These are phyloP conservation scores for Papiliotrema terrestris DNA, from an alignment of 1,284 basidiomycete genomes.

Conservation along the genomic window DNA sequence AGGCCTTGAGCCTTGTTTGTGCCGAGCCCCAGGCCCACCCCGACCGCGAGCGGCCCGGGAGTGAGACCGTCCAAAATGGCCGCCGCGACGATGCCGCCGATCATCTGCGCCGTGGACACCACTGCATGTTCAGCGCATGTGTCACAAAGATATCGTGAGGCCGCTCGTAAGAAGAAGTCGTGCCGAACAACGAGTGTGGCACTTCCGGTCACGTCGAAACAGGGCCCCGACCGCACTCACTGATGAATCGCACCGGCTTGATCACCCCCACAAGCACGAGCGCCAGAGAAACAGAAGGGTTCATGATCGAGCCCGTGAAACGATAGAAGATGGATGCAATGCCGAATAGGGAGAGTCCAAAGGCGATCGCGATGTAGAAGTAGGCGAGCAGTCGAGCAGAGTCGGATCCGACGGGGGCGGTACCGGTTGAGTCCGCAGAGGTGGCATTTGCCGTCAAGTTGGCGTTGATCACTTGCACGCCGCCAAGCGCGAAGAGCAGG, in stretches of 20 bases:
- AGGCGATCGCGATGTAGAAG: conserved; percentile 61
- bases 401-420: conserved; percentile 18
- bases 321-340: conserved; percentile 72
- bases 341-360: conserved; percentile 65
- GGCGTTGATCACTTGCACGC: conserved; percentile 25
- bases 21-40: conserved; percentile 49
- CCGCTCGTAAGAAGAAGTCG: no score
- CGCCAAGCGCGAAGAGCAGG: conserved; percentile 29
- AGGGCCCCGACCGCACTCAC: no score
- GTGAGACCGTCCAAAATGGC: conserved; percentile 62
- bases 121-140: conserved; percentile 31
- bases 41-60: conserved; percentile 59
- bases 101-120: conserved; percentile 59
- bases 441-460: conserved; percentile 13
- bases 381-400: conserved; percentile 27
- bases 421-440: conserved; percentile 8
- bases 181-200: no score
- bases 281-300: conserved; percentile 64
- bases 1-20: conserved; percentile 50
- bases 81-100: conserved; percentile 44
- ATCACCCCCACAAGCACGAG: conserved; percentile 61
- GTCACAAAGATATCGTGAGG: no score
- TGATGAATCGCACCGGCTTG: conserved; percentile 58
- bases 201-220: no score
- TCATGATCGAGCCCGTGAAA: conserved; percentile 66